Evolutionary conservation across 345 rosid species (phyloP).

Genomic region (Melastoma malabathricum): DNA sequence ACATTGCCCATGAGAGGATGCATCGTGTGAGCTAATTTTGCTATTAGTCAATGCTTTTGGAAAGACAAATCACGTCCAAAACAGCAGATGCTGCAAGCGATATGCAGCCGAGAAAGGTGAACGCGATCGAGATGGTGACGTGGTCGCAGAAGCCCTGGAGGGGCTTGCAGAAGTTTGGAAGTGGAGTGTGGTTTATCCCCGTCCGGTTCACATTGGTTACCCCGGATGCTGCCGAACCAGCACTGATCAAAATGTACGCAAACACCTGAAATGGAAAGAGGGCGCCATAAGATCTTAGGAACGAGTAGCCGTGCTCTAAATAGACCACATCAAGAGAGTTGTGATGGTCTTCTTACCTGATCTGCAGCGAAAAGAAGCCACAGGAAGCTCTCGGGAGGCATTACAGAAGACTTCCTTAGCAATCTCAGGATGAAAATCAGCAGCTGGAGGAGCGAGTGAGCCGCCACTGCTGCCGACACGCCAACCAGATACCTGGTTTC

Average conservation of each 20-base stretch:
- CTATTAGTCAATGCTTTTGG: neutral
- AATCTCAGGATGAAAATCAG: slow-evolving; percentile 36
- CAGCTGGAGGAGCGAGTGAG: slow-evolving; percentile 49
- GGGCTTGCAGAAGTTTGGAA: slow-evolving; percentile 79
- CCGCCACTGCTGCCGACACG: slow-evolving; percentile 39
- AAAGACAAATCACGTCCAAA: slow-evolving; percentile 9
- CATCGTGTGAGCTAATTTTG: too few species aligned
- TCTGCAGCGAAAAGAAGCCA: slow-evolving; percentile 71
- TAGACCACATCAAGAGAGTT: too few species aligned
- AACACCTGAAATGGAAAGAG: slow-evolving; percentile 27
- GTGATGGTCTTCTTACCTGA: slow-evolving; percentile 32
- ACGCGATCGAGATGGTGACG: slow-evolving; percentile 49
- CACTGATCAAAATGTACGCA: slow-evolving; percentile 52
- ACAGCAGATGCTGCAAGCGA: slow-evolving; percentile 47
- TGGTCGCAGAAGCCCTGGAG: slow-evolving; percentile 61
- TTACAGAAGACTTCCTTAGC: slow-evolving; percentile 29
- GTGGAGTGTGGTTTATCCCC: slow-evolving; percentile 56
- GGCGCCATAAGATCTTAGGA: neutral
- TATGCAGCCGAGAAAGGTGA: slow-evolving; percentile 45
- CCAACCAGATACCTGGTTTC: slow-evolving; percentile 56
- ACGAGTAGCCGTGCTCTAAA: neutral
- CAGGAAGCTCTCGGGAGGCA: slow-evolving; percentile 50
- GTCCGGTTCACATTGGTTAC: slow-evolving; percentile 69
- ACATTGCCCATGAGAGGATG: neutral
- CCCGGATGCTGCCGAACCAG: slow-evolving; percentile 72